Evolutionary conservation across 2,329 filamentous ascomycete genomes (phyloP), one percentile per base, ranked within the genome.

Genomic region (Massarina eburnea): DNA sequence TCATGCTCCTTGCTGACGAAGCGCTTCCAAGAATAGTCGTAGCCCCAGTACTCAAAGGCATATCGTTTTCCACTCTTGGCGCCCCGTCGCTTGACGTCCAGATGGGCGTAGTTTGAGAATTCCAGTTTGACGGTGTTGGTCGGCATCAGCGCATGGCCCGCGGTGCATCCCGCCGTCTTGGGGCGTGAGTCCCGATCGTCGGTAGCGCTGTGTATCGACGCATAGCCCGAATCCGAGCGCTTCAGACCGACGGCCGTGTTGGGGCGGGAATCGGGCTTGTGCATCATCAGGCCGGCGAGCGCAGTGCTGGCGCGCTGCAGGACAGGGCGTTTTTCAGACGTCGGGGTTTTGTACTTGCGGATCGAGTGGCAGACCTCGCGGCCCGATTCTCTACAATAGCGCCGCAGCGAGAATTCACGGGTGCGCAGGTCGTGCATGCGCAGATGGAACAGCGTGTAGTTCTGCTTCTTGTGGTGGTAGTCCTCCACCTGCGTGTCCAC

Each of bases 21-120:
- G 29, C 90, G 83, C 68, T 84, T 88, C 94, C 94, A 97, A 41
- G 82, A 76, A 71, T 97, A 97, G 43, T 77, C 80, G 58, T 86
- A 81, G 20, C 89, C 90, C 94, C 94, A 97, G 78, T 95, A 96
- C 64, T 92, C 87, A 61, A 95, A 96, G 44, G 91, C 88, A 68
- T 96, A 97, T 51, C 83, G 81, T 72, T 91, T 92, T 52, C 78
- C 78, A 35, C 79, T 76, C 56, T 82, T 84, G 40, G 80, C 75
- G 6, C 86, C 86, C 19, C 82, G 78, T 33, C 89, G 83, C 56
- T 81, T 84, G 40, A 99, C 74, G 54, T 96, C 88, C 32, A 97
- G 84, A 59, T 94, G 90, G 2, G 92, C 92, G 67, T 99, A 99
- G 74, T 97, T 99, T 55, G 90, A 95, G 68, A 96, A 99, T 67